A percentile compares a stretch with the other conserved stretches of the same genome.
Evolutionary conservation across 768 basidiomycete genomes (phyloP).

Genomic region (Panus rudis): DNA sequence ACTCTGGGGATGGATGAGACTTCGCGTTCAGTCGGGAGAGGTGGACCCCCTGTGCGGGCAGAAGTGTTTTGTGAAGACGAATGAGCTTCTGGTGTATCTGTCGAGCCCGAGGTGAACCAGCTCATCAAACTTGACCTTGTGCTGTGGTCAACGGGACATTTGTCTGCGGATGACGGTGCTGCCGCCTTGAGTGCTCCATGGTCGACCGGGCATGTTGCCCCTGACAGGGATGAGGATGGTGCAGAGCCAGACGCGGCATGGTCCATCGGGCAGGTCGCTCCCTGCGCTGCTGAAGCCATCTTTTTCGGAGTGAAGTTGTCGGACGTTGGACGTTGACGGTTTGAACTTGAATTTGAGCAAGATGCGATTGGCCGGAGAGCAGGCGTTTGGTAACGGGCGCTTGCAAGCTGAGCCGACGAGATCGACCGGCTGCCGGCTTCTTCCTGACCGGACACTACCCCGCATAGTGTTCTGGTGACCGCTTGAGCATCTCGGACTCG

Average conservation of each 20-base stretch:
- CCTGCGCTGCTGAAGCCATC: conserved; percentile 5
- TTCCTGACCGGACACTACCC: too few relatives aligned
- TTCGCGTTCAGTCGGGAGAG: conserved; percentile 67
- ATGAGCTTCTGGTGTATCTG: conserved; percentile 6
- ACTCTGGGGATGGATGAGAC: conserved; percentile 82
- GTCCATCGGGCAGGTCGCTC: conserved; percentile 26
- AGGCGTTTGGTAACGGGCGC: too few relatives aligned
- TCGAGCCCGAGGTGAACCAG: conserved; percentile 6
- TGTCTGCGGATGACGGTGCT: conserved; percentile 17
- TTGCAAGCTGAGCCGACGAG: too few relatives aligned
- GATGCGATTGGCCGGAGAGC: too few relatives aligned
- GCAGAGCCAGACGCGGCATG: conserved; percentile 17
- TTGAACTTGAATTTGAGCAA: too few relatives aligned
- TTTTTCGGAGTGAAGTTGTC: too few relatives aligned
- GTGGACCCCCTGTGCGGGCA: conserved; percentile 9
- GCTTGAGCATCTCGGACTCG: too few relatives aligned
- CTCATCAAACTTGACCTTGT: conserved; percentile 23
- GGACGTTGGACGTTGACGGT: too few relatives aligned
- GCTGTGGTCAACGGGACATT: conserved; percentile 65
- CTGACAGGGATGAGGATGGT: too few relatives aligned
- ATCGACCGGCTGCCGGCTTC: too few relatives aligned
- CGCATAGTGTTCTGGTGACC: not conserved
- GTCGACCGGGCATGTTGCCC: conserved; percentile 44
- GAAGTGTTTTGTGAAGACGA: conserved; percentile 29
- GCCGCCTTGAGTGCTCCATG: conserved; percentile 25